Evolutionary conservation across 2,329 filamentous ascomycete species (phyloP).

Genomic region (Fusarium nodosum): DNA sequence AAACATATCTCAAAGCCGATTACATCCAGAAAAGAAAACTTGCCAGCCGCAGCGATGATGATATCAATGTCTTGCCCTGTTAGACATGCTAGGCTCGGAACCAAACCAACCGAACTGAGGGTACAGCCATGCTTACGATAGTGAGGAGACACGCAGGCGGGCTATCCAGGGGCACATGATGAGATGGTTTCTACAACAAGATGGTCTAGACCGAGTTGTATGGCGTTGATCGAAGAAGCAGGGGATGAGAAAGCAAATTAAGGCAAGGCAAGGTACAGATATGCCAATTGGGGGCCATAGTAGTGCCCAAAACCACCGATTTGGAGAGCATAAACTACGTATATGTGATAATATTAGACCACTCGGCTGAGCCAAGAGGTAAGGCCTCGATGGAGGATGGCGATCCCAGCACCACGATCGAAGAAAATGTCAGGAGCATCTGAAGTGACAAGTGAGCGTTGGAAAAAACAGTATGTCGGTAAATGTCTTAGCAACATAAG

Average conservation of each 20-base stretch:
- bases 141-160: constrained; percentile 25
- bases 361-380: constrained; percentile 17
- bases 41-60: not conserved
- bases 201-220: constrained; percentile 5
- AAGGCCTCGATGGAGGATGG: constrained; percentile 31
- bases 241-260: constrained; percentile 6
- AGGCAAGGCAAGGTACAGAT: constrained; percentile 7
- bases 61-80: not conserved
- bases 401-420: constrained; percentile 21
- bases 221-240: not conserved
- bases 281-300: constrained; percentile 7
- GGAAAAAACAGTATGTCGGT: constrained; percentile 3
- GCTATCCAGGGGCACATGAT: constrained; percentile 32
- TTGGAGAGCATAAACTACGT: not conserved
- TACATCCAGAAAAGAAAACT: not conserved
- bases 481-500: not conserved
- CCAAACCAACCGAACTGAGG: constrained; percentile 7
- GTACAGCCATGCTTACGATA: not conserved
- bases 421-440: constrained; percentile 2
- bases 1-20: constrained; percentile 2
- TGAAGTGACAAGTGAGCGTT: constrained; percentile 7
- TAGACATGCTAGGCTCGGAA: constrained; percentile 6
- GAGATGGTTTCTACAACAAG: constrained; percentile 15
- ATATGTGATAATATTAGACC: constrained; percentile 7
- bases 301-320: constrained; percentile 32